phyloP scores from a whole-genome alignment of 129 eudicot genomes.

The Ambrosia trifida region DNA sequence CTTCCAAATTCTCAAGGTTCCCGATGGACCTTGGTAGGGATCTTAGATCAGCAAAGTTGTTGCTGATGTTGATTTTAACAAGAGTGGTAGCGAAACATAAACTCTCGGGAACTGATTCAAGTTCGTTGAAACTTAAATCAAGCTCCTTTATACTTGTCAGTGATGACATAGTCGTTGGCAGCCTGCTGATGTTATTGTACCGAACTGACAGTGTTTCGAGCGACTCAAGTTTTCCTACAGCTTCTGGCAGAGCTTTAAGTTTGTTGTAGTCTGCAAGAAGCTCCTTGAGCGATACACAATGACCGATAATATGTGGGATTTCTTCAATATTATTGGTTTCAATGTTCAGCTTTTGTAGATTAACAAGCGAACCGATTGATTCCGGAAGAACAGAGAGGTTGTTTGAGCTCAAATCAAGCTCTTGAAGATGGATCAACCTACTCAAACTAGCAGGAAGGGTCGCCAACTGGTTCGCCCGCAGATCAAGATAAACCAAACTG shows the following conservation, averaged over 20 bases:
- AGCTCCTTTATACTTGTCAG: slow-evolving; percentile 67
- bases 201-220: slow-evolving; percentile 71
- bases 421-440: slow-evolving; percentile 63
- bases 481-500: slow-evolving; percentile 59
- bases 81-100: slow-evolving; percentile 88
- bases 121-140: slow-evolving; percentile 86
- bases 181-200: slow-evolving; percentile 69
- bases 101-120: slow-evolving; percentile 85
- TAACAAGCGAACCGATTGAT: slow-evolving; percentile 68
- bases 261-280: slow-evolving; percentile 86
- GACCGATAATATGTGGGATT: slow-evolving; percentile 78
- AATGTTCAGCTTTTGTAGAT: slow-evolving; percentile 59
- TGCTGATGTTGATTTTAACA: slow-evolving; percentile 81
- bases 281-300: slow-evolving; percentile 81
- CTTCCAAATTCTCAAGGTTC: slow-evolving; percentile 92
- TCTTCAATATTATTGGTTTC: slow-evolving; percentile 90
- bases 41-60: slow-evolving; percentile 89
- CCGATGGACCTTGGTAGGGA: slow-evolving; percentile 89
- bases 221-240: slow-evolving; percentile 65
- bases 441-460: slow-evolving; percentile 59
- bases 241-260: slow-evolving; percentile 94
- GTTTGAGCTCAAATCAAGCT: slow-evolving; percentile 85
- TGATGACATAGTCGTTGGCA: slow-evolving; percentile 91
- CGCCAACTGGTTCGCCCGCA: slow-evolving; percentile 70
- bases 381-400: slow-evolving; percentile 63